phyloP scores from a whole-genome alignment of 2,329 filamentous ascomycete species.

The Penicillium sp. region DNA sequence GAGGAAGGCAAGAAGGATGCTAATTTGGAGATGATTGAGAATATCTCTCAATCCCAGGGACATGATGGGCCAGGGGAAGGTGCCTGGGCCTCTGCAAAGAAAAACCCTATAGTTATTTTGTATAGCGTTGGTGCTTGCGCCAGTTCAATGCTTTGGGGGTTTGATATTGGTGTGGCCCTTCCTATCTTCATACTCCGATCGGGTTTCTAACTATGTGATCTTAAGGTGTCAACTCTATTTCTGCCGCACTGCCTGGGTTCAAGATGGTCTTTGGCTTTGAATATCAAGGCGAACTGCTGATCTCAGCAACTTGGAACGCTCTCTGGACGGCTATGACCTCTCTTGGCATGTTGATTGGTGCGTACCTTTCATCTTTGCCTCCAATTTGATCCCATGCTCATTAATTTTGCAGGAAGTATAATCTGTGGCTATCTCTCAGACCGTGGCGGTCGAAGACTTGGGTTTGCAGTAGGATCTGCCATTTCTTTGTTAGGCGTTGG shows the following conservation, averaged over 20 bases:
- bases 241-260: slow-evolving; percentile 1
- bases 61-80: not conserved
- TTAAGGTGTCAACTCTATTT: not conserved
- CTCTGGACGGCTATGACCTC: slow-evolving; percentile 11
- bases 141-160: slow-evolving; percentile 5
- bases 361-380: no score
- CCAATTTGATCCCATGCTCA: no score
- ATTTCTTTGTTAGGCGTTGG: not conserved
- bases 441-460: not conserved
- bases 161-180: slow-evolving; percentile 2
- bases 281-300: slow-evolving; percentile 6
- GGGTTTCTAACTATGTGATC: not conserved
- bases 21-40: not conserved
- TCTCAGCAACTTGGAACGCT: slow-evolving; percentile 8
- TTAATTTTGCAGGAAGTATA: not conserved
- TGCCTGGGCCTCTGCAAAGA: not conserved
- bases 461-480: not conserved
- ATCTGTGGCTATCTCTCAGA: slow-evolving; percentile 2
- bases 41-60: not conserved
- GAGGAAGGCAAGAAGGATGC: not conserved
- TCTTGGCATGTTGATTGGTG: slow-evolving; percentile 6
- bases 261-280: slow-evolving; percentile 8
- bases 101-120: slow-evolving; percentile 2
- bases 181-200: no score
- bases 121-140: slow-evolving; percentile 1